phyloP scores from a whole-genome alignment of 2,329 filamentous ascomycete genomes.

The Cadophora luteo-olivacea region DNA sequence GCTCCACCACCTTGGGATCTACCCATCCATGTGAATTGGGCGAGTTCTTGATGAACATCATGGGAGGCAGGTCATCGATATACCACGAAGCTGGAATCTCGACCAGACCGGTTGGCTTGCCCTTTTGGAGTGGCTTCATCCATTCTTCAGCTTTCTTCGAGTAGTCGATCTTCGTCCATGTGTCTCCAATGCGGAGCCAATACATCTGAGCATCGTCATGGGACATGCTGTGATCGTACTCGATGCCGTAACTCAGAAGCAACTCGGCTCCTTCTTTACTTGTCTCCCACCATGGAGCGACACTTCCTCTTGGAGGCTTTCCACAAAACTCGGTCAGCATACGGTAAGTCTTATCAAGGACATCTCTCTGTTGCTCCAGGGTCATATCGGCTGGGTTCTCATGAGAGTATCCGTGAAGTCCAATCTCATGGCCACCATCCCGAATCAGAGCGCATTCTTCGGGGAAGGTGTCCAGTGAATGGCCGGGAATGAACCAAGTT shows the following conservation, averaged over 20 bases:
- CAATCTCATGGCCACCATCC: slow-evolving; percentile 68
- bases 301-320: slow-evolving; percentile 74
- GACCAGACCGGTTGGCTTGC: slow-evolving; percentile 65
- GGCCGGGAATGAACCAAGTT: slow-evolving; percentile 70
- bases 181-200: slow-evolving; percentile 67
- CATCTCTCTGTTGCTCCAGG: slow-evolving; percentile 75
- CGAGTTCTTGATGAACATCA: slow-evolving; percentile 75
- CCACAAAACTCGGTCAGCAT: slow-evolving; percentile 75
- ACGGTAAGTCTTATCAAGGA: slow-evolving; percentile 76
- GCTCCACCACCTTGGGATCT: slow-evolving; percentile 57
- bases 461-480: slow-evolving; percentile 69
- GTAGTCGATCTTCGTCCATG: slow-evolving; percentile 74
- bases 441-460: slow-evolving; percentile 67
- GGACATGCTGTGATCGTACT: slow-evolving; percentile 73
- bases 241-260: slow-evolving; percentile 69
- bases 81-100: slow-evolving; percentile 70
- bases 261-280: slow-evolving; percentile 71
- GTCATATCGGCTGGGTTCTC: slow-evolving; percentile 77
- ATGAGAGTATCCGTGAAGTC: slow-evolving; percentile 75
- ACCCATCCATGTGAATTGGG: slow-evolving; percentile 68
- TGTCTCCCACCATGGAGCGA: slow-evolving; percentile 80
- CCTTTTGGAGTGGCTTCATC: slow-evolving; percentile 70
- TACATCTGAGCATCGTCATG: slow-evolving; percentile 71
- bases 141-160: slow-evolving; percentile 64
- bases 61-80: slow-evolving; percentile 68